A percentile compares a stretch with the other conserved stretches of the same genome.
Conservation (phyloP, 192 early-diverging fungal genomes). For the Backusella mclennaniae region DNA sequence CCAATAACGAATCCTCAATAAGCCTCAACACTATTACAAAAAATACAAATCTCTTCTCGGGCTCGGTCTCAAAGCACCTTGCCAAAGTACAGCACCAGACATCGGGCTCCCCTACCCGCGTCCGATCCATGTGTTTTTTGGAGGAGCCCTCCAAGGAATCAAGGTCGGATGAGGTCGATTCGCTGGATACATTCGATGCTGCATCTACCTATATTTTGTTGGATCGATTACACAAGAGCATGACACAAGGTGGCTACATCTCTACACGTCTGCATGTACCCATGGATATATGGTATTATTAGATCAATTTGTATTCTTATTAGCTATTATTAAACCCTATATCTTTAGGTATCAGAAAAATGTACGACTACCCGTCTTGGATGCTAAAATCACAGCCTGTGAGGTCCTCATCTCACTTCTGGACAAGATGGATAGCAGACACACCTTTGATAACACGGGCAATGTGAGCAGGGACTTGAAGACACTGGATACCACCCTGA, state of each 20-base stretch:
- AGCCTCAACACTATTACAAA: background rate
- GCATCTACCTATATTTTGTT: background rate
- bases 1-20: background rate
- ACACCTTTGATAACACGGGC: background rate
- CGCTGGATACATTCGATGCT: background rate
- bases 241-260: slow-evolving; percentile 8
- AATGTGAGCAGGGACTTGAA: background rate
- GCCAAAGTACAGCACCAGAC: background rate
- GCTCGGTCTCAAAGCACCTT: background rate
- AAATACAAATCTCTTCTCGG: background rate
- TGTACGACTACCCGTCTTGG: slow-evolving; percentile 1
- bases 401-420: background rate
- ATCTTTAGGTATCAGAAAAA: slow-evolving; percentile 2
- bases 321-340: background rate
- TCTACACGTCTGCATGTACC: background rate
- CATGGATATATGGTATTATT: slow-evolving; percentile 9
- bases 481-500: background rate
- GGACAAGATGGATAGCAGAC: slow-evolving; percentile 1
- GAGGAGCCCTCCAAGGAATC: background rate
- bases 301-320: too few species aligned
- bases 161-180: background rate
- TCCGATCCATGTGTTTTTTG: background rate
- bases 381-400: slow-evolving; percentile 13
- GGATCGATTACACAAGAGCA: slow-evolving; percentile 4
- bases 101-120: background rate